Evolutionary conservation across 1,139 yeast genomes (phyloP), one percentile per base, ranked within the genome.

Genomic region (Geotrichum citri-aurantii): DNA sequence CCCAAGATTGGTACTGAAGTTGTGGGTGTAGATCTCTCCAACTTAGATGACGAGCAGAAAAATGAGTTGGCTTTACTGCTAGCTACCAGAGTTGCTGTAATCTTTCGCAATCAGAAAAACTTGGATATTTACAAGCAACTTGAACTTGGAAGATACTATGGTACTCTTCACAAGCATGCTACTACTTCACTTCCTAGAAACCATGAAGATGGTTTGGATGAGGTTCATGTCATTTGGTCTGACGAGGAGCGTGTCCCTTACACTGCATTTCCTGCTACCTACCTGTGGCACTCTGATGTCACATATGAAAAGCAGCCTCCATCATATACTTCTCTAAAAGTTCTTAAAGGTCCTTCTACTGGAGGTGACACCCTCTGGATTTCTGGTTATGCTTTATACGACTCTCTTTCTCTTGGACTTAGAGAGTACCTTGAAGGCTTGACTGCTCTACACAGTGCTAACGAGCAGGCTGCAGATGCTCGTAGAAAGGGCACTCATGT

Each of bases 311-410:
- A 77, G 61, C 89, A 84, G 69, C 88, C 92, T 10, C 88, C 92
- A 3, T 81, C 85, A 1, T 75, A 81, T 62, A 86, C 92, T 1
- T 77, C 84, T 54, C 81, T 86, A 65, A 77, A 83, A 55, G 79
- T 84, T 60, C 72, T 81, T 54, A 84, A 79, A 65, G 86, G 84
- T 47, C 86, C 91, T 46, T 80, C 79, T 55, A 69, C 81, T 17
- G 92, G 92, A 58, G 91, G 91, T 59, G 92, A 86, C 69, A 86
- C 93, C n/a, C 72, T 83, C 57, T 86, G 86, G 74, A 77, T 82
- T 8, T 85, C 83, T 63, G 78, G 83, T 33, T 78, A 81, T 59
- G 89, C 84, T 62, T 83, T 88, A n/a, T 86, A 84, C 70, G 82
- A 85, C 63, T 76, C 87, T 66, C 76, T 86, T 60, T 85, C 90